These are phyloP conservation scores for Teunomyces cretensis DNA, from an alignment of 805 yeast genomes.

Conservation along the genomic window DNA sequence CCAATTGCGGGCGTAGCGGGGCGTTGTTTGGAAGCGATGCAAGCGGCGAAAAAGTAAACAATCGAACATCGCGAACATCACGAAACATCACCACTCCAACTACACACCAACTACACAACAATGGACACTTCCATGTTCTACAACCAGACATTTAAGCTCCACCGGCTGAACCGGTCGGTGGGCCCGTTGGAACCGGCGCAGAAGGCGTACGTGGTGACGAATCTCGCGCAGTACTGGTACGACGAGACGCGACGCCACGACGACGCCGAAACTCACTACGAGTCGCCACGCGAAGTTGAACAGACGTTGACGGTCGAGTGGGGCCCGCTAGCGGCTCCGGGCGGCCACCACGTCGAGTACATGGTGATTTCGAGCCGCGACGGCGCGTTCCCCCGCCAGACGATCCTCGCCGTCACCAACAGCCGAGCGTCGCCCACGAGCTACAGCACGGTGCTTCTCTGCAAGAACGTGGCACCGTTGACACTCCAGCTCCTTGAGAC, in stretches of 20 bases:
- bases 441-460: constrained; percentile 7
- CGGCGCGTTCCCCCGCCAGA: constrained; percentile 10
- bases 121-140: constrained; percentile 11
- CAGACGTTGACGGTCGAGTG: constrained; percentile 3
- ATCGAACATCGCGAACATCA: no score
- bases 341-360: constrained; percentile 5
- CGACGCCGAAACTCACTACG: constrained; percentile 10
- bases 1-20: no score
- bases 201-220: constrained; percentile 5
- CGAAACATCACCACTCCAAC: background rate
- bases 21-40: no score
- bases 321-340: background rate
- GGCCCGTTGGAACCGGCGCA: constrained; percentile 2
- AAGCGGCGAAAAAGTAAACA: no score
- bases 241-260: background rate
- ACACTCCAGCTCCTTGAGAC: constrained; percentile 7
- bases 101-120: background rate
- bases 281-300: constrained; percentile 5
- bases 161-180: constrained; percentile 10
- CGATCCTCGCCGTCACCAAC: constrained; percentile 8
- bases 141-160: constrained; percentile 14
- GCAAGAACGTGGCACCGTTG: constrained; percentile 3
- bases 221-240: constrained; percentile 7
- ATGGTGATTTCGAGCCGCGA: constrained; percentile 9
- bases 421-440: background rate